Base-by-base conservation (phyloP, 441 rosid genomes). In the Hypseocharis bilobata region DNA sequence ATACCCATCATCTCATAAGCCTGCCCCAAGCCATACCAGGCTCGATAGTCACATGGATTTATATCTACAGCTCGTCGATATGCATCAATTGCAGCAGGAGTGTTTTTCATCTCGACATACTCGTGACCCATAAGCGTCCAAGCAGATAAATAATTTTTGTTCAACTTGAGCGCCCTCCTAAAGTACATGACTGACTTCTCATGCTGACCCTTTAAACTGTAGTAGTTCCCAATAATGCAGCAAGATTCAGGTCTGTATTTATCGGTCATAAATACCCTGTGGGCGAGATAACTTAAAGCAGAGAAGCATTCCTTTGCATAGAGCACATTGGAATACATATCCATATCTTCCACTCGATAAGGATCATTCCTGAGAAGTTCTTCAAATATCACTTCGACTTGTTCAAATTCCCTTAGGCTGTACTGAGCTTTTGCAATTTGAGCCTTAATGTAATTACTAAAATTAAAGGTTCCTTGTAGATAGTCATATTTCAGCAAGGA, bases 101-200 rank as follows among this genome's bases (percentile, higher is more conserved):
- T 86, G 78, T 88, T 89, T 73, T 92, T 89, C 98, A 92, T 92
- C 75, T 92, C 96, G 2, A 89, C 92, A 71, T 88, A 92, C 69
- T 89, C 98, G 30, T 92, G 98, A 17, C 98, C 98, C 96, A 89
- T 88, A 45, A 92, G 89, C 8, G 96, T 92, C 98, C 98, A 92
- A 57, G 96, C 98, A 57, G 96, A 85, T 67, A 89, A 81, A 73
- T 80, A 89, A 44, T 86, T 89, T 78, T 81, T 92, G 77, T 89
- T 87, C 77, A 92, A 68, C 70, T 89, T 89, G 58, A 92, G 93
- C n/a, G 96, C 98, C 86, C 96, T 86, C 72, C 85, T 80, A 68
- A 89, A 92, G 77, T 92, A 92, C 84, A 84, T 67, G 16, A 89
- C 91, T 19, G 98, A 85, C 74, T 89, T 92, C 72, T 92, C 94